Percentiles rank a stretch among this genome's conserved stretches.
These are phyloP conservation scores for Peronospora tabacina DNA, from an alignment of 352 stramenopile genomes.

Conservation along the genomic window DNA sequence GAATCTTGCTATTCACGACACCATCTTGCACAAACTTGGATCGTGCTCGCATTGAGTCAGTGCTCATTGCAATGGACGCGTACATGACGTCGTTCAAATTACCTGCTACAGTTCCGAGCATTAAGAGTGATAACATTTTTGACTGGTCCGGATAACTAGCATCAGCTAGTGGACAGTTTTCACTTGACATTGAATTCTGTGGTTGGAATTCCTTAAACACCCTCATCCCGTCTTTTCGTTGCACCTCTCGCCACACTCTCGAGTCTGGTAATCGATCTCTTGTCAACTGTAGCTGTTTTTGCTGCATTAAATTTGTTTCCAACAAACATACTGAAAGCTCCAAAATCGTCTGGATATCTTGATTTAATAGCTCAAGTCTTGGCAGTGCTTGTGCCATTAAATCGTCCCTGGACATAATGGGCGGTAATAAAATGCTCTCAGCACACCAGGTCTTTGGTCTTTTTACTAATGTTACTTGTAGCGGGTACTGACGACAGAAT, in stretches of 20 bases:
- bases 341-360: constrained; percentile 30
- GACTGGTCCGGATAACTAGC: constrained; percentile 10
- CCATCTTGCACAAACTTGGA: constrained; percentile 45
- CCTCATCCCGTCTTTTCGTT: constrained; percentile 31
- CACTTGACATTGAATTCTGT: constrained; percentile 18
- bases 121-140: constrained; percentile 26
- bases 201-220: constrained; percentile 35
- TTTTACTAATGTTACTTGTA: not conserved
- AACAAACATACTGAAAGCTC: constrained; percentile 31
- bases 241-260: constrained; percentile 36
- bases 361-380: constrained; percentile 27
- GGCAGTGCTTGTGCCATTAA: constrained; percentile 31
- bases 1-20: constrained; percentile 29
- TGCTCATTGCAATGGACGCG: constrained; percentile 28
- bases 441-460: not conserved
- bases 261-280: constrained; percentile 36
- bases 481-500: not conserved
- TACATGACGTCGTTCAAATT: constrained; percentile 55
- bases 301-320: constrained; percentile 42
- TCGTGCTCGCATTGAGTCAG: constrained; percentile 33
- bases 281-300: constrained; percentile 31
- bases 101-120: constrained; percentile 30
- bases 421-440: not conserved
- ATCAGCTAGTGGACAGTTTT: constrained; percentile 17
- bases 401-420: constrained; percentile 32